These are phyloP conservation scores for Psilocybe mexicana DNA, from an alignment of 1,284 basidiomycete species.

Conservation along the genomic window DNA sequence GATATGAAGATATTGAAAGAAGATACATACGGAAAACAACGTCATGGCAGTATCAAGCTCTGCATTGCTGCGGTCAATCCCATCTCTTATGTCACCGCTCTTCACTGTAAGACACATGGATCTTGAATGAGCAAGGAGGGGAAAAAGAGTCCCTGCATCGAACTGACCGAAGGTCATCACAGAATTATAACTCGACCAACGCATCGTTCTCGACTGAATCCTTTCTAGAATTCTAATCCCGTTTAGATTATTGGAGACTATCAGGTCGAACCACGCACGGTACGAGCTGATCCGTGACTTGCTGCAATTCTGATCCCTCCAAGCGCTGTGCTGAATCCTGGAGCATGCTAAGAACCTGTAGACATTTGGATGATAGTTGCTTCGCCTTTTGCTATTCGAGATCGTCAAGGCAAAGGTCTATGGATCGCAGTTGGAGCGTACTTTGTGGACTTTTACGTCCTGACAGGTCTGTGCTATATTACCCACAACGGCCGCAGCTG, in stretches of 20 bases:
- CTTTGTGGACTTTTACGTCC: conserved; percentile 47
- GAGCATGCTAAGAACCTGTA: conserved; percentile 36
- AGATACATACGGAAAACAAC: conserved; percentile 39
- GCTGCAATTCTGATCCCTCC: conserved; percentile 40
- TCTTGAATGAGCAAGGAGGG: not conserved
- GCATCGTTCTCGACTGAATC: conserved; percentile 36
- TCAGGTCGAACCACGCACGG: conserved; percentile 31
- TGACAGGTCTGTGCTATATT: conserved; percentile 44
- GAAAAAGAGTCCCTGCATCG: not conserved
- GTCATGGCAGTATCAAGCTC: conserved; percentile 44
- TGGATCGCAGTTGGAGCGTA: conserved; percentile 19
- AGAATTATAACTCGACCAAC: conserved; percentile 38
- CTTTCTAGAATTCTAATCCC: conserved; percentile 38
- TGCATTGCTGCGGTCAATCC: conserved; percentile 39
- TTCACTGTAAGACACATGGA: conserved; percentile 35
- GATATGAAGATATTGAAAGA: not conserved
- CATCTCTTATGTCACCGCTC: conserved; percentile 43
- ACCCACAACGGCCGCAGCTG: conserved; percentile 40
- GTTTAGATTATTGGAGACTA: not conserved
- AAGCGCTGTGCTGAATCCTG: conserved; percentile 38
- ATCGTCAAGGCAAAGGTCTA: not conserved
- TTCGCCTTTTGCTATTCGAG: conserved; percentile 39
- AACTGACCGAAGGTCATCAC: conserved; percentile 39
- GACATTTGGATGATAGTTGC: conserved; percentile 42
- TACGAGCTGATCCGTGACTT: conserved; percentile 43